These are phyloP conservation scores for Boletellus emodensis DNA, from an alignment of 768 basidiomycete species.

Conservation along the genomic window DNA sequence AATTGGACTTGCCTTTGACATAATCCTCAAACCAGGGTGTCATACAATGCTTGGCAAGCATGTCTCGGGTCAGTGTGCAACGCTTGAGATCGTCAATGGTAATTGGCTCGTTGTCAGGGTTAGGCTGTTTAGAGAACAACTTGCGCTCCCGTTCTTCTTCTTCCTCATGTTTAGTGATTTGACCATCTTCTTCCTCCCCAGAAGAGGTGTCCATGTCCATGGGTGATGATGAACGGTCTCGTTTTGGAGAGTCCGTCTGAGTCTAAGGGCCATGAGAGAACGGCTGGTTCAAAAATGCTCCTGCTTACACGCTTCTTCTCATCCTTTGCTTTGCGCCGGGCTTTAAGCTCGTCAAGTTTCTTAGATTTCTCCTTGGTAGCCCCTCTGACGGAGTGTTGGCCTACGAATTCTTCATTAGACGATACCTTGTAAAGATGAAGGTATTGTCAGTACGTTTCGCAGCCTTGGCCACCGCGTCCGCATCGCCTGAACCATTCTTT, in stretches of 20 bases:
- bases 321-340: conserved; percentile 81
- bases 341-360: conserved; percentile 82
- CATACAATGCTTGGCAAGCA: conserved; percentile 65
- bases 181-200: conserved; percentile 72
- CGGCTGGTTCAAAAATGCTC: neutral
- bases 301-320: conserved; percentile 75
- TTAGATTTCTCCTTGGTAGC: conserved; percentile 76
- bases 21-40: conserved; percentile 86
- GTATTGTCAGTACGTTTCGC: conserved; percentile 61
- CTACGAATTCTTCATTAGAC: conserved; percentile 34
- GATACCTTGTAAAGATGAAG: conserved; percentile 1
- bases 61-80: conserved; percentile 63
- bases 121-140: conserved; percentile 41
- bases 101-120: conserved; percentile 45
- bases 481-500: conserved; percentile 43
- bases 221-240: conserved; percentile 72
- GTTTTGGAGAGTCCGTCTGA: conserved; percentile 53
- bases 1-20: conserved; percentile 55
- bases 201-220: conserved; percentile 87
- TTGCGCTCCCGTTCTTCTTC: conserved; percentile 64
- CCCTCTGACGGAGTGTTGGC: conserved; percentile 69
- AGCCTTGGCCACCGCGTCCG: conserved; percentile 63
- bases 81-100: conserved; percentile 55
- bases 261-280: conserved; percentile 34
- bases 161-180: conserved; percentile 69